A percentile compares a stretch with the other conserved stretches of the same genome.
Conservation (phyloP, 495 filamentous ascomycete genomes). For the Penicillium desertorum region DNA sequence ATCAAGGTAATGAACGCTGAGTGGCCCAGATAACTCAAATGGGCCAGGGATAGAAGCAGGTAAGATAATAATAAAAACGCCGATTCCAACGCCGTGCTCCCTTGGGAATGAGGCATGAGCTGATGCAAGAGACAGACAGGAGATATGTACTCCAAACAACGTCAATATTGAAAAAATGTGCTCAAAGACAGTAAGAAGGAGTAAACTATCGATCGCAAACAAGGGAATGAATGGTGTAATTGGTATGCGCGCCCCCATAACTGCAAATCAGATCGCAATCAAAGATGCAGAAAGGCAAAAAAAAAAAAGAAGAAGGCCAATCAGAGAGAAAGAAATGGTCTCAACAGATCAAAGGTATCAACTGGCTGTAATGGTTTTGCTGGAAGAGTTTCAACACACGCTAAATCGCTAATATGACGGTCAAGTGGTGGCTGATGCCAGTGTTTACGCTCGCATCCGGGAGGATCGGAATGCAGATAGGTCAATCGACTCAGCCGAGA, state of each 20-base stretch:
- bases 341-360: slow-evolving; percentile 15
- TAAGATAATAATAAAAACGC: slow-evolving; percentile 18
- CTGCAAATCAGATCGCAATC: neutral
- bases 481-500: slow-evolving; percentile 43
- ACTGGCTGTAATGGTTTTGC: slow-evolving; percentile 23
- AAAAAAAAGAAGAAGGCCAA: neutral
- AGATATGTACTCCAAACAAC: slow-evolving; percentile 1
- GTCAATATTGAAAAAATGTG: neutral
- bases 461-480: slow-evolving; percentile 43
- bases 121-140: slow-evolving; percentile 23
- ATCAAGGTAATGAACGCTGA: neutral
- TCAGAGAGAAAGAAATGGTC: slow-evolving; percentile 14
- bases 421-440: neutral
- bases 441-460: slow-evolving; percentile 28
- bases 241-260: neutral
- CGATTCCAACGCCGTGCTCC: slow-evolving; percentile 26
- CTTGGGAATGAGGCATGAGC: slow-evolving; percentile 16
- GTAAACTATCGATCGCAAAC: neutral
- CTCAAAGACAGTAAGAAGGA: slow-evolving; percentile 6
- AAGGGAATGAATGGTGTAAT: slow-evolving; percentile 5
- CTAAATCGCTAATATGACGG: slow-evolving; percentile 27
- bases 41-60: neutral
- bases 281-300: slow-evolving; percentile 11
- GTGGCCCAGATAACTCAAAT: neutral
- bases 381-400: slow-evolving; percentile 25